A percentile compares a stretch with the other conserved stretches of the same genome.
Evolutionary conservation across 768 basidiomycete genomes (phyloP).

Genomic region (Candolleomyces aberdarensis): DNA sequence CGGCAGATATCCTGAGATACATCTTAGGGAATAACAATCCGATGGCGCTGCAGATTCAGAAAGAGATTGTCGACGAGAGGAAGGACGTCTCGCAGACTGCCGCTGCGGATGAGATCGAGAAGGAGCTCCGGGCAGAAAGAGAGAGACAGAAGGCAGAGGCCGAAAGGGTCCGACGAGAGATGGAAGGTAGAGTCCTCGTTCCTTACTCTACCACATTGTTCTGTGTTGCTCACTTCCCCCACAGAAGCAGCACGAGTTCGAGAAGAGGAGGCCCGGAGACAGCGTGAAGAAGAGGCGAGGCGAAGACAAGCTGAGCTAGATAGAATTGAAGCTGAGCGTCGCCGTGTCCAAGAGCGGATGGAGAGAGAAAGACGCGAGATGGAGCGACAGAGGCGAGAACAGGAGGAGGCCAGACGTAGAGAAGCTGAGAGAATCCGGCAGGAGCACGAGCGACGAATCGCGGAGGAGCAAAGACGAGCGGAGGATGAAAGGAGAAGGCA

Average conservation of each 20-base stretch:
- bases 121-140: conserved; percentile 46
- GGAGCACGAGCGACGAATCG: conserved; percentile 2
- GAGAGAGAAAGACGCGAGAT: neutral
- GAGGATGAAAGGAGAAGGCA: neutral
- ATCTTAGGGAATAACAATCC: conserved; percentile 22
- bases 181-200: conserved; percentile 23
- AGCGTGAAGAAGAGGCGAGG: conserved; percentile 42
- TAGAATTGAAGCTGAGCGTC: conserved; percentile 1
- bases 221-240: neutral
- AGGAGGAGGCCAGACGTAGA: neutral
- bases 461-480: neutral
- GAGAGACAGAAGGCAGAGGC: conserved; percentile 46
- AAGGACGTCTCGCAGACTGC: conserved; percentile 49
- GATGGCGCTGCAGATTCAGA: conserved; percentile 49
- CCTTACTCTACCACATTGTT: neutral
- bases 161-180: conserved; percentile 41
- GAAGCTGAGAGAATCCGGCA: neutral
- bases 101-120: conserved; percentile 52
- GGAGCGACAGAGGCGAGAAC: neutral
- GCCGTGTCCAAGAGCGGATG: neutral
- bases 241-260: conserved; percentile 34
- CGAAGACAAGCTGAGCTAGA: conserved; percentile 1
- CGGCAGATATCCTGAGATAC: conserved; percentile 38
- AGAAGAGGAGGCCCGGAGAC: conserved; percentile 43
- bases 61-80: conserved; percentile 43